Evolutionary conservation across 2,329 filamentous ascomycete genomes (phyloP).

Genomic region (Microsporum canis): DNA sequence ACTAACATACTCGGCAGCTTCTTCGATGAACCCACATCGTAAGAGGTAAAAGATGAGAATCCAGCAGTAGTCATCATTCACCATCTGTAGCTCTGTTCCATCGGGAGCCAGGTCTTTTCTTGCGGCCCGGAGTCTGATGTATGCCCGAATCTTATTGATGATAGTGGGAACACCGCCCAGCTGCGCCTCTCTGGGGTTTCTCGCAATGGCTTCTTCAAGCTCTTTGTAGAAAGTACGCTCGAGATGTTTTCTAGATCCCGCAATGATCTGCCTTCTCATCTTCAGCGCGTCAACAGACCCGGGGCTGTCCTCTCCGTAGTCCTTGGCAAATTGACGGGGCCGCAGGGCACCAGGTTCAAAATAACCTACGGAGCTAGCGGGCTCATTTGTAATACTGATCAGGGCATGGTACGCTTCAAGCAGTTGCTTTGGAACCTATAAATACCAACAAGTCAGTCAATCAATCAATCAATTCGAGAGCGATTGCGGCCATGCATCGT

Average conservation of each 20-base stretch:
- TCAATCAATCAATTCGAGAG: conserved; percentile 11
- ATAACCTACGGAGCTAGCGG: conserved; percentile 46
- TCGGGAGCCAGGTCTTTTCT: conserved; percentile 78
- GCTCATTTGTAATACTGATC: conserved; percentile 65
- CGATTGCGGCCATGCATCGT: conserved; percentile 1
- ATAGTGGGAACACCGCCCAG: conserved; percentile 80
- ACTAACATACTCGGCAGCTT: conserved; percentile 78
- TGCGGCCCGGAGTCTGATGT: conserved; percentile 66
- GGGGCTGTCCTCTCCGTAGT: conserved; percentile 64
- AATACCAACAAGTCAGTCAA: conserved; percentile 11
- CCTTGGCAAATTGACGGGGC: conserved; percentile 63
- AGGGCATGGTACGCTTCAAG: conserved; percentile 74
- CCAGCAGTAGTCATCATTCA: conserved; percentile 80
- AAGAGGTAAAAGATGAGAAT: conserved; percentile 87
- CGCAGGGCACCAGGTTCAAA: conserved; percentile 54
- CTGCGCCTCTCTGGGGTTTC: conserved; percentile 77
- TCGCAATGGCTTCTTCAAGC: conserved; percentile 64
- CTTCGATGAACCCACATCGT: conserved; percentile 68
- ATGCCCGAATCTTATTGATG: conserved; percentile 83
- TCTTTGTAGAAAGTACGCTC: conserved; percentile 71
- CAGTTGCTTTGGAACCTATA: conserved; percentile 58
- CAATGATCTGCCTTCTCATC: conserved; percentile 67
- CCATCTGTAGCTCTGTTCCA: conserved; percentile 65
- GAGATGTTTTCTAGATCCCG: conserved; percentile 66
- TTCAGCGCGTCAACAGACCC: conserved; percentile 53